Evolutionary conservation across 371 early-diverging fungal genomes (phyloP), one percentile per base, ranked within the genome.

Genomic region (Syncephalastrum contaminatum): DNA sequence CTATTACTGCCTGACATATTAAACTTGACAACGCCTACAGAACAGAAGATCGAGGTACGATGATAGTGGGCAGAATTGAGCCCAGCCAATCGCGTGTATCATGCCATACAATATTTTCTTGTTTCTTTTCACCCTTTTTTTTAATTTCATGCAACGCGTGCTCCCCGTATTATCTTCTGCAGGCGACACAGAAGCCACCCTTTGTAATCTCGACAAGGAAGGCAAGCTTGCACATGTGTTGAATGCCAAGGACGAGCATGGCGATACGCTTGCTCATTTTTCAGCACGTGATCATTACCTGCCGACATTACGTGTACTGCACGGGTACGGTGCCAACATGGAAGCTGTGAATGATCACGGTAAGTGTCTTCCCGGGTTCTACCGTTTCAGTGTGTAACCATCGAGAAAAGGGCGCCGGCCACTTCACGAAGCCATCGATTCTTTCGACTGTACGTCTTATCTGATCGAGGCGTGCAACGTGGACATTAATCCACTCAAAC

Each of bases 181-280:
- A 30, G 10, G 12, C 36, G 36, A 30, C 36, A 30, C 36, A 5
- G 36, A 30, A 30, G 12, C 36, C 7, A 10, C 36, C 36, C 36
- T 30, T 8, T 30, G 36, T 30, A 30, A 30, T 30, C 36, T 30
- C 36, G 10, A 5, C 36, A 30, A 30, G 10, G 36, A 30, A 30
- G 54, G 49, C 25, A 27, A 25, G 15, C 21, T 59, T 27, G 3
- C 2, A 2, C 27, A 25, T 24, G 39, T 15, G 14, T 48, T 74
- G 10, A 64, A 74, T 46, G 52, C 52, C 19, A 63, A 58, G 54
- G 73, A 70, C 20, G 43, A 50, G 0, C 71, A 81, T 67, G 77
- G 80, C 20, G 82, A 81, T 55, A 54, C 79, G 12, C 51, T 77
- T 4, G 65, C 73, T 25, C 82, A 81, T 64, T 79, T 77, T 62